A percentile compares a stretch with the other conserved stretches of the same genome.
These are phyloP conservation scores for Cryphonectria parasitica DNA, from an alignment of 2,329 filamentous ascomycete genomes.

Conservation along the genomic window DNA sequence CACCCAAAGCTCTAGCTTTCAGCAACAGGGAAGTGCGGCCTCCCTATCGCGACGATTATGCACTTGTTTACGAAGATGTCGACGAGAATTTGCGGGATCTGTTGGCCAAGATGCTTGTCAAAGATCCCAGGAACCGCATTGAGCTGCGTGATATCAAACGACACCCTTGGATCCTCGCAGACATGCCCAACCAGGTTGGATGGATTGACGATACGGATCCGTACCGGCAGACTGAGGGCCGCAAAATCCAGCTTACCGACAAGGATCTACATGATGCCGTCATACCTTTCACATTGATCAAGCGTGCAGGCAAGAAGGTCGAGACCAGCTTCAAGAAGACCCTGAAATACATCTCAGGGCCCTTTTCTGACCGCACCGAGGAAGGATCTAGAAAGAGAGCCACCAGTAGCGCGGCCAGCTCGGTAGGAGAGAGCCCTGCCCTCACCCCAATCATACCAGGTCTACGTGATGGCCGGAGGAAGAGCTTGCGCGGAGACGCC, in stretches of 20 bases:
- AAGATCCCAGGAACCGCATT: conserved; percentile 88
- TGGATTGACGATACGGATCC: conserved; percentile 98
- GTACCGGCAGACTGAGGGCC: conserved; percentile 73
- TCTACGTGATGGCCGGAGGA: conserved; percentile 56
- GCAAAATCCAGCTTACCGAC: conserved; percentile 89
- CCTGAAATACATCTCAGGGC: conserved; percentile 65
- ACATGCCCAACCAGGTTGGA: conserved; percentile 70
- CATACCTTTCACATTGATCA: conserved; percentile 83
- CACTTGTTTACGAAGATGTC: conserved; percentile 83
- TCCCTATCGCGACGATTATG: conserved; percentile 75
- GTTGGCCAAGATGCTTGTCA: conserved; percentile 77
- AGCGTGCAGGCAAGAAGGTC: conserved; percentile 79
- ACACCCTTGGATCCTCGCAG: conserved; percentile 87
- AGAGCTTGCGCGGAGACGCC: conserved; percentile 55
- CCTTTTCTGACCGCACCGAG: conserved; percentile 58
- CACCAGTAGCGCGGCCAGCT: conserved; percentile 67
- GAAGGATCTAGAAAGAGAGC: conserved; percentile 59
- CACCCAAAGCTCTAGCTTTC: conserved; percentile 57
- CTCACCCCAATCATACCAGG: conserved; percentile 55
- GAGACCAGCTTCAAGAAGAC: conserved; percentile 77
- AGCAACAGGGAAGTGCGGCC: conserved; percentile 62
- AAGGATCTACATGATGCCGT: conserved; percentile 89
- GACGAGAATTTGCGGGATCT: conserved; percentile 81
- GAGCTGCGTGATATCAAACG: conserved; percentile 90
- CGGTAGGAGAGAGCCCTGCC: conserved; percentile 57